Evolutionary conservation across 495 filamentous ascomycete species (phyloP).

Genomic region (Paragyromitra xinjiangensis): DNA sequence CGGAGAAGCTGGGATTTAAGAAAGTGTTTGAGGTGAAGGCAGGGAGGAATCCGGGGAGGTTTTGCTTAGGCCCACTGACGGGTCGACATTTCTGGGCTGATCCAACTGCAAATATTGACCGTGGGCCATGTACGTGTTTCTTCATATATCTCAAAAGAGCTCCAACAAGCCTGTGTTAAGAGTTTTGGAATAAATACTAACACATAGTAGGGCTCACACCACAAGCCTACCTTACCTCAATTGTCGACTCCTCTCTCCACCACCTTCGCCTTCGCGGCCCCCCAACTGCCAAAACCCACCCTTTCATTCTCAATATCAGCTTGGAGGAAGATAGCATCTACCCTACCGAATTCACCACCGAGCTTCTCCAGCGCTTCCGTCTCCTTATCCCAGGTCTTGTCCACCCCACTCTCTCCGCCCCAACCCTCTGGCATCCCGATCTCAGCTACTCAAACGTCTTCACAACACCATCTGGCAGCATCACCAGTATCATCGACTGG

Average conservation of each 20-base stretch:
- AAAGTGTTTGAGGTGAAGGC: constrained; percentile 13
- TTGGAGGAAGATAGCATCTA: neutral
- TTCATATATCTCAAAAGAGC: neutral
- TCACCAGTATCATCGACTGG: constrained; percentile 19
- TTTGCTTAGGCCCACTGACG: constrained; percentile 20
- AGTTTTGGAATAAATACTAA: neutral
- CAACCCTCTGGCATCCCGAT: constrained; percentile 16
- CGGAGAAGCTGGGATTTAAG: constrained; percentile 8
- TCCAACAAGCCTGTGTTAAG: neutral
- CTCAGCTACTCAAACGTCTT: constrained; percentile 12
- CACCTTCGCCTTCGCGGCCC: neutral
- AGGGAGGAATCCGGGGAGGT: constrained; percentile 1
- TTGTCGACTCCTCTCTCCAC: constrained; percentile 12
- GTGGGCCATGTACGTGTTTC: constrained; percentile 22
- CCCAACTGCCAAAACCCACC: neutral
- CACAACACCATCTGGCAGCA: neutral
- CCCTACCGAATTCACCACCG: neutral
- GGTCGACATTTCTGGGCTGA: constrained; percentile 14
- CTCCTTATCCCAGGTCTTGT: neutral
- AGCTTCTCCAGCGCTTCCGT: constrained; percentile 11
- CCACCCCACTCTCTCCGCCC: constrained; percentile 15
- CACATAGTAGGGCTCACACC: neutral
- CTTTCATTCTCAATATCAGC: neutral
- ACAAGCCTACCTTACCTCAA: constrained; percentile 7
- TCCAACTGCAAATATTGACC: constrained; percentile 7